Conservation (phyloP, 176 grass and related monocot genomes). For the Secale cereale region DNA sequence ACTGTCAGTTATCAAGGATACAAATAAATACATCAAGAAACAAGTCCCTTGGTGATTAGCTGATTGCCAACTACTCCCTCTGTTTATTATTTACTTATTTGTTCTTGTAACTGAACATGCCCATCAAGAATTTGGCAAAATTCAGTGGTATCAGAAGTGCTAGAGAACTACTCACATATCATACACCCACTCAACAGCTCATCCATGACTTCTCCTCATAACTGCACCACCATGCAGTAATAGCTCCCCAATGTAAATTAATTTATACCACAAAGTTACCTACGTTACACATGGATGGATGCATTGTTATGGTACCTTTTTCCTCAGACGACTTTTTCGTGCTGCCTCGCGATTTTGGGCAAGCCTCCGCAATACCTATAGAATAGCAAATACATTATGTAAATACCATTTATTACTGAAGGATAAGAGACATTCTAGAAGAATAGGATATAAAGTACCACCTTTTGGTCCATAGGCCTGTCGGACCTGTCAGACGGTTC, state of each 20-base stretch:
- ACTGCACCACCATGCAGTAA: background rate
- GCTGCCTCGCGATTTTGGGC: constrained; percentile 81
- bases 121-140: constrained; percentile 9
- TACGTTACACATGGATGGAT: background rate
- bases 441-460: constrained; percentile 17
- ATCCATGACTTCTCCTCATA: constrained; percentile 2
- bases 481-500: constrained; percentile 66
- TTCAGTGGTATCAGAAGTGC: background rate
- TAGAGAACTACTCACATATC: background rate
- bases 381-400: constrained; percentile 28
- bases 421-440: background rate
- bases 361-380: constrained; percentile 62
- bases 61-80: background rate
- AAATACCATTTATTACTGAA: background rate
- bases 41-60: background rate
- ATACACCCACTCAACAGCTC: background rate
- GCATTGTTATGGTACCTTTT: constrained; percentile 44
- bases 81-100: background rate
- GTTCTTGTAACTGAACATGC: background rate
- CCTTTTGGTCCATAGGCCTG: constrained; percentile 65
- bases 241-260: background rate
- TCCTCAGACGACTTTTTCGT: constrained; percentile 66
- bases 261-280: background rate
- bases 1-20: constrained; percentile 5
- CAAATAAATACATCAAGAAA: constrained; percentile 2